A percentile compares a stretch with the other conserved stretches of the same genome.
These are phyloP conservation scores for Pleurotus cornucopiae DNA, from an alignment of 768 basidiomycete genomes.

Conservation along the genomic window DNA sequence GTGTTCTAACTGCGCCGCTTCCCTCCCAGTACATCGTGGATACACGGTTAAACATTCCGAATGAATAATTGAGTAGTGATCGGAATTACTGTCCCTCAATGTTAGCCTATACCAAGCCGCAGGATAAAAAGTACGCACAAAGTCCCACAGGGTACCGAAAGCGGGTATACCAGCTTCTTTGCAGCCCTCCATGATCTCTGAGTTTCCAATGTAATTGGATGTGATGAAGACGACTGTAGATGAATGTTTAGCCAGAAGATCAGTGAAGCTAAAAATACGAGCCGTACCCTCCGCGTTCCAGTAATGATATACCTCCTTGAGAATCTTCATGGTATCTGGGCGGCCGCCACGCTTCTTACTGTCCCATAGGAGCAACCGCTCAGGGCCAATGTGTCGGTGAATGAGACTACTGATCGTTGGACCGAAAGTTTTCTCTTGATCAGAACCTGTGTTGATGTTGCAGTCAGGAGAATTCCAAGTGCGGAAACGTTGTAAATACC, in stretches of 20 bases:
- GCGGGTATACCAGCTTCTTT: slow-evolving; percentile 64
- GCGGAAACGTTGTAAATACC: slow-evolving; percentile 30
- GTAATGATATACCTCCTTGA: slow-evolving; percentile 61
- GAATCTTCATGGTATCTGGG: slow-evolving; percentile 72
- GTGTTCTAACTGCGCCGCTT: not conserved
- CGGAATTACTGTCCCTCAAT: slow-evolving; percentile 16
- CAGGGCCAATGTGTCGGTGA: slow-evolving; percentile 64
- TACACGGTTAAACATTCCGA: not conserved
- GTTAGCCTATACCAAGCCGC: slow-evolving; percentile 13
- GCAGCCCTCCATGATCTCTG: slow-evolving; percentile 77
- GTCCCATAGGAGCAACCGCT: slow-evolving; percentile 76
- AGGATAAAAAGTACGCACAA: slow-evolving; percentile 28
- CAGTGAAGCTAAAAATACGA: not conserved
- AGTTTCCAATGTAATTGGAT: slow-evolving; percentile 76
- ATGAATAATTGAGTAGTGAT: not conserved
- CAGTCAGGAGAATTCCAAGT: slow-evolving; percentile 12
- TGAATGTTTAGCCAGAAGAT: slow-evolving; percentile 6
- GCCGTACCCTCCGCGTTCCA: slow-evolving; percentile 68
- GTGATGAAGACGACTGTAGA: slow-evolving; percentile 71
- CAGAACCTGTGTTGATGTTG: slow-evolving; percentile 44
- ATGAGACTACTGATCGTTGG: slow-evolving; percentile 71
- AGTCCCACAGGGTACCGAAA: slow-evolving; percentile 72
- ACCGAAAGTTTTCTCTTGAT: slow-evolving; percentile 77
- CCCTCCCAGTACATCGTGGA: not conserved
- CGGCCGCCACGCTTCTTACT: slow-evolving; percentile 65